Base-by-base conservation (phyloP, 2,329 filamentous ascomycete species). In the Xylariaceae sp. region DNA sequence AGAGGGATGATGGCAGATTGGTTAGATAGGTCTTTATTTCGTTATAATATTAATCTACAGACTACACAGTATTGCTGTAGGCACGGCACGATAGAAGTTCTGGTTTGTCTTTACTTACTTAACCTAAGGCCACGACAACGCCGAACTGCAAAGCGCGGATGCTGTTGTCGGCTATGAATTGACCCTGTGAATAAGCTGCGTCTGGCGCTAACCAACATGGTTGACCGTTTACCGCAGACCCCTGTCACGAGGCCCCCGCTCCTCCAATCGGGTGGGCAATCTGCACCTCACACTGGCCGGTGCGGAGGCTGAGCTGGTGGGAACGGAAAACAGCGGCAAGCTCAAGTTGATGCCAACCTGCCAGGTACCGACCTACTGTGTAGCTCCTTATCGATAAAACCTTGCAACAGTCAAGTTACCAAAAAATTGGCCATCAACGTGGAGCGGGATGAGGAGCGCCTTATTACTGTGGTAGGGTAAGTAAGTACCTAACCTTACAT, bases 91-190 rank as follows among this genome's bases (percentile, higher is more conserved):
- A n/a, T n/a, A n/a, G n/a, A n/a, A n/a, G n/a, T n/a, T n/a, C n/a
- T n/a, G n/a, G n/a, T n/a, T n/a, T n/a, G n/a, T n/a, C n/a, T n/a
- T n/a, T n/a, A n/a, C n/a, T n/a, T n/a, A n/a, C n/a, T n/a, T n/a
- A n/a, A n/a, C n/a, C n/a, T n/a, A n/a, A n/a, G 21, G 7, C 21
- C 27, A 19, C 21, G 31, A 26, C 17, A 30, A n/a, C 29, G 28
- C 35, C 34, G 39, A 24, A 24, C 21, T 24, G 21, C 7, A n/a
- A 38, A 32, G 40, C 48, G 38, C 51, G 50, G 54, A 34, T 49
- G 43, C 41, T 48, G 34, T 43, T 37, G 39, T 56, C 53, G 55
- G 53, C 51, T 55, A 55, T 48, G 44, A 41, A 48, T 50, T 48
- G 47, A 47, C 43, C 46, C 43, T 48, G 31, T 28, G 38, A 36